Conservation (phyloP, 75 land plant species). For the Cunninghamia lanceolata region DNA sequence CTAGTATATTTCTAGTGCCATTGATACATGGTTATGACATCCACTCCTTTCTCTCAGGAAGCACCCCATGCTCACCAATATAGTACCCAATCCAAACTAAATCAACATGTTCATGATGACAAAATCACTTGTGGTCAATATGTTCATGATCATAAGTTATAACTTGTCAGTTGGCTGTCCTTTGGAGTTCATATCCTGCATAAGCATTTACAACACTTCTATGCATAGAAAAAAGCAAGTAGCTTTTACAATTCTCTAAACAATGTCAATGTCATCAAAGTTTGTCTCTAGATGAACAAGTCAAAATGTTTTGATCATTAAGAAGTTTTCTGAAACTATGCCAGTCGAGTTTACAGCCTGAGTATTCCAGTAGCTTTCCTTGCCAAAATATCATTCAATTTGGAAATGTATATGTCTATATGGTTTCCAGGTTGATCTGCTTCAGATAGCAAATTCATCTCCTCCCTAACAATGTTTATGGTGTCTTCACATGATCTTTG, state of each 20-base stretch:
- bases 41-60: background rate
- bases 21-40: background rate
- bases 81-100: background rate
- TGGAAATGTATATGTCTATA: conserved; percentile 73
- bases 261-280: background rate
- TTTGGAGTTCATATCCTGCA: background rate
- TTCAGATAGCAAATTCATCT: conserved; percentile 88
- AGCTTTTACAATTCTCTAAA: background rate
- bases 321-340: conserved; percentile 72
- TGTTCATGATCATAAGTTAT: background rate
- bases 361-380: conserved; percentile 84
- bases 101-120: background rate
- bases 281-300: conserved; percentile 21
- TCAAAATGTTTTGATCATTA: conserved; percentile 79
- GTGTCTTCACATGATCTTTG: conserved; percentile 22
- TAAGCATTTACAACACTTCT: background rate
- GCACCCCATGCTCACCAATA: background rate
- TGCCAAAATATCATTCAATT: conserved; percentile 72
- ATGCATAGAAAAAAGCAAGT: background rate
- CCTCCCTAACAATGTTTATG: no score
- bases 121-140: background rate
- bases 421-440: conserved; percentile 95
- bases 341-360: conserved; percentile 69
- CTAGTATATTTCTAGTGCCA: background rate
- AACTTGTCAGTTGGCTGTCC: background rate